Percentiles rank a stretch among this genome's conserved stretches.
Conservation (phyloP, 2,329 filamentous ascomycete genomes). For the Paraconiothyrium brasiliense region DNA sequence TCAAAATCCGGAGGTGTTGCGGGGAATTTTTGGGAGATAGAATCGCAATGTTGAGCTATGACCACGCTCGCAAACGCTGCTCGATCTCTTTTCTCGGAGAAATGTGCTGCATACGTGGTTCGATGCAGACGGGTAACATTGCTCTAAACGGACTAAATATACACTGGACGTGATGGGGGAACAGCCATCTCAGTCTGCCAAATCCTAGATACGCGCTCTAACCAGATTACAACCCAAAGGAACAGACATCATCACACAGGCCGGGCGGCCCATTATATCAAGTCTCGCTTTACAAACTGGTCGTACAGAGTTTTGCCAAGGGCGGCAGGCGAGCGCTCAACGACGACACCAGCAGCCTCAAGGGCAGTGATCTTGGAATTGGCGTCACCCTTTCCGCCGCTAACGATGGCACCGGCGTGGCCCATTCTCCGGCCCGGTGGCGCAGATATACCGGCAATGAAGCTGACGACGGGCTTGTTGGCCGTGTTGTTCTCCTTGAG, state of each 20-base stretch:
- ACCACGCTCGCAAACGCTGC: slow-evolving; percentile 19
- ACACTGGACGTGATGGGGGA: slow-evolving; percentile 36
- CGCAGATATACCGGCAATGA: slow-evolving; percentile 98
- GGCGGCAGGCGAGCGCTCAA: slow-evolving; percentile 82
- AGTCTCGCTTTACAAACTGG: slow-evolving; percentile 94
- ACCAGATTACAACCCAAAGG: slow-evolving; percentile 31
- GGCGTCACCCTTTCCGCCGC: slow-evolving; percentile 95
- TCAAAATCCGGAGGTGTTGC: slow-evolving; percentile 25
- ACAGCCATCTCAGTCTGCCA: slow-evolving; percentile 32
- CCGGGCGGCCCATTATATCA: slow-evolving; percentile 71
- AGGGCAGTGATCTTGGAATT: slow-evolving; percentile 98
- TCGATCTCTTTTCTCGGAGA: neutral
- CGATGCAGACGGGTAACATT: slow-evolving; percentile 35
- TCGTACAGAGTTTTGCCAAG: slow-evolving; percentile 94
- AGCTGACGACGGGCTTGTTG: slow-evolving; percentile 96
- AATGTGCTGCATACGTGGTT: neutral
- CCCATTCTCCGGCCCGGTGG: slow-evolving; percentile 97
- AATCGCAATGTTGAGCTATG: slow-evolving; percentile 31
- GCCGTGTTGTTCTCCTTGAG: slow-evolving; percentile 88
- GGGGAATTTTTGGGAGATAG: slow-evolving; percentile 28
- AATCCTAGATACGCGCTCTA: slow-evolving; percentile 31
- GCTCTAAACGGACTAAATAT: slow-evolving; percentile 49
- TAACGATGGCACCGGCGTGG: slow-evolving; percentile 97
- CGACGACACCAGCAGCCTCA: slow-evolving; percentile 90
- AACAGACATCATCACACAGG: slow-evolving; percentile 19